These are phyloP conservation scores for Calonectria naviculata DNA, from an alignment of 2,329 filamentous ascomycete genomes.

Conservation along the genomic window DNA sequence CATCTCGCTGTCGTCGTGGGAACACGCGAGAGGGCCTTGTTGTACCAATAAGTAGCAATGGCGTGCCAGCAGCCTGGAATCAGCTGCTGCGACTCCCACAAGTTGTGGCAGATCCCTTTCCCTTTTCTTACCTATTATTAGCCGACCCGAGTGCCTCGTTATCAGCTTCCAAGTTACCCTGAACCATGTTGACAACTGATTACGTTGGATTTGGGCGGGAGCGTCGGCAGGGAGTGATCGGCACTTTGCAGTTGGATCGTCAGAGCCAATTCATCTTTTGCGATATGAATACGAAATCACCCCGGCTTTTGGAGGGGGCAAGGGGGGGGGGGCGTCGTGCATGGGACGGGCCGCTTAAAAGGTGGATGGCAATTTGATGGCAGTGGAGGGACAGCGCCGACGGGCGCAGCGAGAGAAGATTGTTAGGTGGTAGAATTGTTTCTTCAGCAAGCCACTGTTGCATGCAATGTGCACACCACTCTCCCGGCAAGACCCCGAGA, in stretches of 20 bases:
- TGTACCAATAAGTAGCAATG: background rate
- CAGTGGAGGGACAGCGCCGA: background rate
- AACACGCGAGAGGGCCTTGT: background rate
- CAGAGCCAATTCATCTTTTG: constrained; percentile 7
- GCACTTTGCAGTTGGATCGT: constrained; percentile 6
- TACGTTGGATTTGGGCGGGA: background rate
- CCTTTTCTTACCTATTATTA: constrained; percentile 3
- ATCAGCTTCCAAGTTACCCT: background rate
- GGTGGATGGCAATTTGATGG: background rate
- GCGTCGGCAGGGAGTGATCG: constrained; percentile 2
- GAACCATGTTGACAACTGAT: background rate
- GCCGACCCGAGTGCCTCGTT: background rate
- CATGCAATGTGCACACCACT: background rate
- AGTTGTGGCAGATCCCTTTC: constrained; percentile 1
- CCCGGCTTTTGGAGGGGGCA: background rate
- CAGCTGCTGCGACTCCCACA: background rate
- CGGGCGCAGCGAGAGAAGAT: background rate
- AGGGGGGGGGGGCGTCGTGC: background rate
- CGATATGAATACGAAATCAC: constrained; percentile 18
- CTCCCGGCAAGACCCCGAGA: background rate
- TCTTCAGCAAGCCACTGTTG: background rate
- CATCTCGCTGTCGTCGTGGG: background rate
- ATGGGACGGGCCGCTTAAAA: constrained; percentile 7
- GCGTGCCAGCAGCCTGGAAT: background rate
- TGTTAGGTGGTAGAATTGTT: background rate